phyloP scores from a whole-genome alignment of 805 yeast genomes.

The Metschnikowia lachancei region DNA sequence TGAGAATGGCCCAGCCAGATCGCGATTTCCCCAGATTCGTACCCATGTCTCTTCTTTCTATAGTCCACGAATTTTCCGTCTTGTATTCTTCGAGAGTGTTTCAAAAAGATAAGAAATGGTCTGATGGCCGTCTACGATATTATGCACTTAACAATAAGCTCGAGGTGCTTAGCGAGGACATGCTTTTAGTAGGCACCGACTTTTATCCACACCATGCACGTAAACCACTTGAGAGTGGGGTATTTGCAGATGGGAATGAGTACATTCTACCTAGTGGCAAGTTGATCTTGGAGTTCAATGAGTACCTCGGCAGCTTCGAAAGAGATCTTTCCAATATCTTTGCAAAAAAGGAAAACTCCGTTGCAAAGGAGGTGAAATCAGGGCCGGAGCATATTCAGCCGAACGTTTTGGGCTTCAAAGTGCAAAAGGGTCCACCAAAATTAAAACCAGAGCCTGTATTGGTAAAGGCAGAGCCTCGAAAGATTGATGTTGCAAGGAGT shows the following conservation, averaged over 20 bases:
- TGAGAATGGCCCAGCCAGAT: not conserved
- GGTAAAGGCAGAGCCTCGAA: not conserved
- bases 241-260: slow-evolving; percentile 23
- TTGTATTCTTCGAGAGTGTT: slow-evolving; percentile 44
- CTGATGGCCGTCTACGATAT: slow-evolving; percentile 47
- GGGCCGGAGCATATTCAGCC: not conserved
- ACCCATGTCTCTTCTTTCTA: slow-evolving; percentile 27
- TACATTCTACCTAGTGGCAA: slow-evolving; percentile 28
- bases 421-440: not conserved
- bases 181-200: slow-evolving; percentile 34
- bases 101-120: slow-evolving; percentile 51
- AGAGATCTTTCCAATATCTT: slow-evolving; percentile 35
- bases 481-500: not conserved
- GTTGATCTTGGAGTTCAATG: slow-evolving; percentile 31
- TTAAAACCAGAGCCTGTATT: not conserved
- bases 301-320: slow-evolving; percentile 31
- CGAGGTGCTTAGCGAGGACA: slow-evolving; percentile 39
- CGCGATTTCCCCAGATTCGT: slow-evolving; percentile 8
- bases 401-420: not conserved
- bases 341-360: slow-evolving; percentile 5
- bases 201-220: slow-evolving; percentile 26
- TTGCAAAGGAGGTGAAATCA: not conserved
- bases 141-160: slow-evolving; percentile 50
- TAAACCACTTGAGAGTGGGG: slow-evolving; percentile 20
- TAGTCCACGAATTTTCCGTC: slow-evolving; percentile 46